Conservation (phyloP, 1,139 yeast genomes). For the Meyerozyma smithsonii region DNA sequence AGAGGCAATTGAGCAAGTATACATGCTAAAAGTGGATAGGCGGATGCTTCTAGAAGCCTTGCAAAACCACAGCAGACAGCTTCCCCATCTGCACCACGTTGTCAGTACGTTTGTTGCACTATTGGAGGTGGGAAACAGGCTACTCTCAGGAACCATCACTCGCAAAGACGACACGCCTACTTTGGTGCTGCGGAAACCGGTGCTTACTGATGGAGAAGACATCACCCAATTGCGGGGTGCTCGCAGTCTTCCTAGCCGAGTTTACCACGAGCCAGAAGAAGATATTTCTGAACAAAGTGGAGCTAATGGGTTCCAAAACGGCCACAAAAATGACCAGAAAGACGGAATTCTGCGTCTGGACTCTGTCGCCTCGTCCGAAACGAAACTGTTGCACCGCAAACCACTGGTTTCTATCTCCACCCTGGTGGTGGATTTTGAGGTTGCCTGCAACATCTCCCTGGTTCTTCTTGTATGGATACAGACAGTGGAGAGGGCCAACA, state of each 20-base stretch:
- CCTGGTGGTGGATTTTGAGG: background rate
- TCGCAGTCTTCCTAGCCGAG: background rate
- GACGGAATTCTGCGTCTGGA: background rate
- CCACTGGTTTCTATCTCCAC: background rate
- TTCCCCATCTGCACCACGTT: conserved; percentile 1
- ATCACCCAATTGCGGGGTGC: conserved; percentile 1
- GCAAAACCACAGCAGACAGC: background rate
- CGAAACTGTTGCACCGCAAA: background rate
- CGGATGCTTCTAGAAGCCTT: background rate
- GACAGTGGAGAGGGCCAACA: background rate
- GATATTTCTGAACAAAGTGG: background rate
- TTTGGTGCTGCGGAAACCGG: background rate
- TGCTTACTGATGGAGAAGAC: background rate
- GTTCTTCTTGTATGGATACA: conserved; percentile 1
- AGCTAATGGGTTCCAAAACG: no score
- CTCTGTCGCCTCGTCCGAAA: background rate
- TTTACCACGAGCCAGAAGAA: background rate
- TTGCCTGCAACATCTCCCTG: background rate
- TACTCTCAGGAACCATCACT: background rate
- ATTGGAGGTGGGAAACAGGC: background rate
- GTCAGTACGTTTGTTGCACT: background rate
- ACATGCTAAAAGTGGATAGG: background rate
- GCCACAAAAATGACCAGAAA: no score
- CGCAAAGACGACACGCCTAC: background rate
- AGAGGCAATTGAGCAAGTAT: background rate